A percentile compares a stretch with the other conserved stretches of the same genome.
Conservation (phyloP, 1,284 basidiomycete genomes). For the Ceratobasidium sp. region DNA sequence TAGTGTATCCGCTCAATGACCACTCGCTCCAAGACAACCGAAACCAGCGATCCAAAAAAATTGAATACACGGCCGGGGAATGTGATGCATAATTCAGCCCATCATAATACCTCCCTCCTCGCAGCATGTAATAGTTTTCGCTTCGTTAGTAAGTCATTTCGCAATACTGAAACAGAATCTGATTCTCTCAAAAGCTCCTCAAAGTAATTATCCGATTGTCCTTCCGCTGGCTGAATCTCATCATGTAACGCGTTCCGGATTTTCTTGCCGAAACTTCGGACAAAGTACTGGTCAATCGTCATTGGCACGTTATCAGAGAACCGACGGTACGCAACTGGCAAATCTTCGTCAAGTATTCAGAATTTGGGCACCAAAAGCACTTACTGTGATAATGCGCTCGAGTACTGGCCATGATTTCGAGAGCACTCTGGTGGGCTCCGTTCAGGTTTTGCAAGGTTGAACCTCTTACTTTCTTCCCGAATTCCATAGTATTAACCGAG, state of each 20-base stretch:
- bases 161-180: conserved; percentile 54
- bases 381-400: conserved; percentile 76
- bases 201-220: conserved; percentile 59
- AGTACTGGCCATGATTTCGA: conserved; percentile 72
- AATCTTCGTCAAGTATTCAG: not conserved
- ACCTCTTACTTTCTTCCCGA: not conserved
- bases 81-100: not conserved
- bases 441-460: not conserved
- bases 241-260: conserved; percentile 53
- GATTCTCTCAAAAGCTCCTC: conserved; percentile 64
- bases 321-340: conserved; percentile 67
- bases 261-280: conserved; percentile 49
- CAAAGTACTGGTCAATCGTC: conserved; percentile 67
- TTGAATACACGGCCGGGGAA: too few species aligned
- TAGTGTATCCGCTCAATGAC: too few species aligned
- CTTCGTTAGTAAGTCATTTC: conserved; percentile 62
- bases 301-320: conserved; percentile 69
- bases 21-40: too few species aligned
- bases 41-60: too few species aligned
- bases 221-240: conserved; percentile 57
- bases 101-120: conserved; percentile 54
- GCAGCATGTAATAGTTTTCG: conserved; percentile 61
- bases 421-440: conserved; percentile 49
- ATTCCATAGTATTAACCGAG: not conserved
- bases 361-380: conserved; percentile 4